phyloP scores from a whole-genome alignment of 2,329 filamentous ascomycete genomes.

The Fusarium kyushuense region DNA sequence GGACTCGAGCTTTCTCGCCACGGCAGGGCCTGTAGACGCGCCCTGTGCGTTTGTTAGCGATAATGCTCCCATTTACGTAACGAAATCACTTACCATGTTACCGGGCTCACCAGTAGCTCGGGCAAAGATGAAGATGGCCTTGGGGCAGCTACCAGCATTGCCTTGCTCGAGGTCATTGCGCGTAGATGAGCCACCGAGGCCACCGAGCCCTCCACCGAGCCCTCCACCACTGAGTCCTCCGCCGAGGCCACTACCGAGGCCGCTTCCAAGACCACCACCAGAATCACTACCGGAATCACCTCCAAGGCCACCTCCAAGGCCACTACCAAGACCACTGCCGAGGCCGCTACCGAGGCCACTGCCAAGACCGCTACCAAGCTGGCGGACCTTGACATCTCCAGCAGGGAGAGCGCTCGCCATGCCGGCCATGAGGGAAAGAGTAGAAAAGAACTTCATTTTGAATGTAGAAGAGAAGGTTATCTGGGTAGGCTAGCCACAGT shows the following conservation, averaged over 20 bases:
- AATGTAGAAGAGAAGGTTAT: neutral
- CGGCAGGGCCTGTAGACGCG: neutral
- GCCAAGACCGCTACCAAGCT: neutral
- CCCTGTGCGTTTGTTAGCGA: neutral
- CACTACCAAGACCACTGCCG: neutral
- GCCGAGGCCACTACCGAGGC: neutral
- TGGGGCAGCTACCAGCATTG: neutral
- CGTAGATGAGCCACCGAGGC: neutral
- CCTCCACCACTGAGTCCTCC: neutral
- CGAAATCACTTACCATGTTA: neutral
- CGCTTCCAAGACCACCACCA: too few relatives aligned
- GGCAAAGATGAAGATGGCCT: constrained; percentile 12
- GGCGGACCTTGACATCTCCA: neutral
- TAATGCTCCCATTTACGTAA: fast-evolving
- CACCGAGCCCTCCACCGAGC: neutral
- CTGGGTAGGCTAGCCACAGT: neutral
- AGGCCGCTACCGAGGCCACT: neutral
- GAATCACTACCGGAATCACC: too few relatives aligned
- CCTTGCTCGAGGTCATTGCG: constrained; percentile 16
- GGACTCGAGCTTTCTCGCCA: constrained; percentile 1
- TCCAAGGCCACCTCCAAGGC: neutral
- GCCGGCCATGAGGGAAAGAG: neutral
- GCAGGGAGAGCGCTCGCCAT: neutral
- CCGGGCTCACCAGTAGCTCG: constrained; percentile 6
- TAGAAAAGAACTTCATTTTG: constrained; percentile 1